Evolutionary conservation across 2,329 filamentous ascomycete species (phyloP), one percentile per base, ranked within the genome.

Genomic region (Truncatella angustata): DNA sequence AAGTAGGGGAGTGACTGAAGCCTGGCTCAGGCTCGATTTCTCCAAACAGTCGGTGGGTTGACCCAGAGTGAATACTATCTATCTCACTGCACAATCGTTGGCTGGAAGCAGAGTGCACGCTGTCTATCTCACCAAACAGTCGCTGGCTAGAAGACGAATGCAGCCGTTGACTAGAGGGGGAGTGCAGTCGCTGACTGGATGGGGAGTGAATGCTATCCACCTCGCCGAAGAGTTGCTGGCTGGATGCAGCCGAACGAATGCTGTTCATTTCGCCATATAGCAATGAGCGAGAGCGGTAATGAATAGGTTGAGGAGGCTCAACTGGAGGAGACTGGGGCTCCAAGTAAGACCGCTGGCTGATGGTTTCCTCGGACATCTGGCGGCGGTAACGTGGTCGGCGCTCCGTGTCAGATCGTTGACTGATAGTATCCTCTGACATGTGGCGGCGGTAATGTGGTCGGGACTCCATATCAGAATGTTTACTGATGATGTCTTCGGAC

Each of bases 261-360:
- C 62, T 66, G 18, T 66, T 61, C 39, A 66, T 55, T 50, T 67
- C 66, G 51, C 65, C 65, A 42, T 66, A 67, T 23, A 66, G 55
- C 21, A 58, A 60, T 18, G 56, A 56, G 4, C 53, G 59, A 7
- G 64, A 58, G 43, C 56, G 48, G 44, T 42, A 46, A n/a, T 62
- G 62, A 2, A 58, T 56, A 3, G 63, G 59, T 18, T 53, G 61
- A 18, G 57, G 58, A 39, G 60, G 60, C 11, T 56, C 55, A 26
- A 50, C 54, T 9, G 53, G 50, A 39, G 34, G 51, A 10, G 35
- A 49, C 24, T 20, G 42, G 5, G 32, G 7, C 39, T 59, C 53
- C n/a, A 58, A 55, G 18, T 51, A 28, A 21, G 47, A 35, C 18
- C 34, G 39, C 36, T 58, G 57, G 21, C 55, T 58, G 26, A 45